Percentiles rank a stretch among this genome's conserved stretches.
phyloP scores from a whole-genome alignment of 176 grass and related monocot species.

The Oryza brachyantha region DNA sequence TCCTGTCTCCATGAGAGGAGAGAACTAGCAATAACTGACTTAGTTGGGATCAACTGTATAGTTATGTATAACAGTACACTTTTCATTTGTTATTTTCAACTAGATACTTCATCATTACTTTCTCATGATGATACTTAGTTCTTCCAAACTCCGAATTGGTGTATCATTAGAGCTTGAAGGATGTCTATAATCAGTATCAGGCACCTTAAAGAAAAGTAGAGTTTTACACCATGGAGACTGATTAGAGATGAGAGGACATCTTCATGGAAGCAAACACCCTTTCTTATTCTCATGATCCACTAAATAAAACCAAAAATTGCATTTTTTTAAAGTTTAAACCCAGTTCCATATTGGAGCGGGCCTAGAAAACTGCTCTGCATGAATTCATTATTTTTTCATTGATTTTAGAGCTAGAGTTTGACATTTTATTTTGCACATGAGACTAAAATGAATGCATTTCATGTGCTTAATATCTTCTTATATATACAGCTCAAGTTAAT shows the following conservation, averaged over 20 bases:
- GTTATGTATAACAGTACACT: not conserved
- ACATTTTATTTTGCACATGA: constrained; percentile 6
- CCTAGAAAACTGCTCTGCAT: not conserved
- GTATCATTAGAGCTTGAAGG: not conserved
- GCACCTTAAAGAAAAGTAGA: not conserved
- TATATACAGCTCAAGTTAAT: constrained; percentile 92
- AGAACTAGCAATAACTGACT: too few species aligned
- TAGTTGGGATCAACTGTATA: too few species aligned
- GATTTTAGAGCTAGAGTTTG: constrained; percentile 1
- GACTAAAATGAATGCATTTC: constrained; percentile 11
- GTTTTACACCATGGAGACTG: not conserved
- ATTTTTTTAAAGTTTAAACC: constrained; percentile 3
- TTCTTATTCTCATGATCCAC: not conserved
- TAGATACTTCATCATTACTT: not conserved
- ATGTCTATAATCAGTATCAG: not conserved
- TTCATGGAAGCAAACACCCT: constrained; percentile 15
- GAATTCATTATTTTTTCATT: constrained; percentile 25
- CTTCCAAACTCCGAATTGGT: not conserved
- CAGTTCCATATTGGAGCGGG: not conserved
- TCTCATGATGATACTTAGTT: not conserved
- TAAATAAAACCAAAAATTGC: not conserved
- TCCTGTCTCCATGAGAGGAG: too few species aligned
- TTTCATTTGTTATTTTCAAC: not conserved
- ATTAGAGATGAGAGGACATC: too few species aligned
- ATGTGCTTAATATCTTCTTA: constrained; percentile 46